A percentile compares a stretch with the other conserved stretches of the same genome.
Evolutionary conservation across 129 eudicot species (phyloP).

Genomic region (Glebionis coronaria): DNA sequence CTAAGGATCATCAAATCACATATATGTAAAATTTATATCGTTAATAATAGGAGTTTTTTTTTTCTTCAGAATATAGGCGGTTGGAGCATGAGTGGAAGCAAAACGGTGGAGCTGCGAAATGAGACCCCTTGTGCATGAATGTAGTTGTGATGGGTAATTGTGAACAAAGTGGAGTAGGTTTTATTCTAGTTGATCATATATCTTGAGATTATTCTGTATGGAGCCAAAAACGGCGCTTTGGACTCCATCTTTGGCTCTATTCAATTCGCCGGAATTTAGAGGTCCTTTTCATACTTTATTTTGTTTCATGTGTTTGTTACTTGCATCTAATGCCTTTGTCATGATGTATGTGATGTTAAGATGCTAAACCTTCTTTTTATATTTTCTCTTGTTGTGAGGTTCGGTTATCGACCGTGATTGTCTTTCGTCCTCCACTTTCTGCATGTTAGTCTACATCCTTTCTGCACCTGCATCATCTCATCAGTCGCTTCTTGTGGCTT

Average conservation of each 20-base stretch:
- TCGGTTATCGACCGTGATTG: conserved; percentile 17
- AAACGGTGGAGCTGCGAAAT: background rate
- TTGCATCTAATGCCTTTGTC: background rate
- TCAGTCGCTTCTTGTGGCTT: conserved; percentile 12
- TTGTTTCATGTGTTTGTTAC: background rate
- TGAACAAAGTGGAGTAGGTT: conserved; percentile 13
- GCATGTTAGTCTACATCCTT: conserved; percentile 10
- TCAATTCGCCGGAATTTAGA: conserved; percentile 21
- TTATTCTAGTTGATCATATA: conserved; percentile 23
- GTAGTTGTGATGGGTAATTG: conserved; percentile 16
- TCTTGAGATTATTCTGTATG: conserved; percentile 28
- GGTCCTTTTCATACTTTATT: conserved; percentile 33
- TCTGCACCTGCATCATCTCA: conserved; percentile 20
- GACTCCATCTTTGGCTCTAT: conserved; percentile 21
- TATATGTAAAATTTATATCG: background rate
- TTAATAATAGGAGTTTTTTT: background rate
- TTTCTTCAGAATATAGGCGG: conserved; percentile 26
- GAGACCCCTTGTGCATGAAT: background rate
- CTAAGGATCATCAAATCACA: too few species aligned
- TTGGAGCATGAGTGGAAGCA: conserved; percentile 11
- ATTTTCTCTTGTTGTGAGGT: conserved; percentile 20
- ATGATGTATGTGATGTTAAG: conserved; percentile 3
- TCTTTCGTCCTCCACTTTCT: conserved; percentile 11
- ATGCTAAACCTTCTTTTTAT: conserved; percentile 13
- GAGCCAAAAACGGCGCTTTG: conserved; percentile 23